Conservation (phyloP, 192 early-diverging fungal genomes). For the Entomortierella beljakovae region DNA sequence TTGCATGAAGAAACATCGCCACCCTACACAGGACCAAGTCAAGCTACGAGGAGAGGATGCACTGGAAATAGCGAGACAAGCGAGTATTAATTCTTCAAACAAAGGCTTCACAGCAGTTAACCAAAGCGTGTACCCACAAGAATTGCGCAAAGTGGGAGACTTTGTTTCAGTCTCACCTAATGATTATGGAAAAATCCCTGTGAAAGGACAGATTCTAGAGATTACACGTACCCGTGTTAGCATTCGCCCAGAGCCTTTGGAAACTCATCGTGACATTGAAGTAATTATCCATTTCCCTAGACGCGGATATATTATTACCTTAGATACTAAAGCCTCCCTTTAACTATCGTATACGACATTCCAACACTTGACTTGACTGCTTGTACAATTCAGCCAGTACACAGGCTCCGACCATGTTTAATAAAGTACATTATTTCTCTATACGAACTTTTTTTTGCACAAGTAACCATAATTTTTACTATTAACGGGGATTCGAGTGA, state of each 20-base stretch:
- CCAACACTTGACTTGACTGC: too few species aligned
- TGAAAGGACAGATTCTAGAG: slow-evolving; percentile 37
- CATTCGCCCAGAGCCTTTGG: slow-evolving; percentile 23
- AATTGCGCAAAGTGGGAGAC: slow-evolving; percentile 26
- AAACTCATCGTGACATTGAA: slow-evolving; percentile 4
- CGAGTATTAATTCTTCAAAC: background rate
- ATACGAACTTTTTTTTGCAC: too few species aligned
- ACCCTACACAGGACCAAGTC: slow-evolving; percentile 17
- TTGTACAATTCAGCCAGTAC: too few species aligned
- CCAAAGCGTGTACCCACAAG: slow-evolving; percentile 1
- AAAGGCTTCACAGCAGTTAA: background rate
- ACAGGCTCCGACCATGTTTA: too few species aligned
- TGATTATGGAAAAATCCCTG: slow-evolving; percentile 58
- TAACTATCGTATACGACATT: too few species aligned
- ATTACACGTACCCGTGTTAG: slow-evolving; percentile 2
- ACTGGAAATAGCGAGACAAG: slow-evolving; percentile 26
- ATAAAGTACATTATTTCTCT: too few species aligned
- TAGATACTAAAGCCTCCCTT: slow-evolving; percentile 14
- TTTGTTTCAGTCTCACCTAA: slow-evolving; percentile 44
- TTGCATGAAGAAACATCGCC: slow-evolving; percentile 26
- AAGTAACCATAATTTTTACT: too few species aligned
- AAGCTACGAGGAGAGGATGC: slow-evolving; percentile 51
- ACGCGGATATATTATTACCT: slow-evolving; percentile 34
- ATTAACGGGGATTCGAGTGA: too few species aligned
- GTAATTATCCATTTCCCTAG: slow-evolving; percentile 45